Base-by-base conservation (phyloP, 2,329 filamentous ascomycete species). In the Delphinella strobiligena region DNA sequence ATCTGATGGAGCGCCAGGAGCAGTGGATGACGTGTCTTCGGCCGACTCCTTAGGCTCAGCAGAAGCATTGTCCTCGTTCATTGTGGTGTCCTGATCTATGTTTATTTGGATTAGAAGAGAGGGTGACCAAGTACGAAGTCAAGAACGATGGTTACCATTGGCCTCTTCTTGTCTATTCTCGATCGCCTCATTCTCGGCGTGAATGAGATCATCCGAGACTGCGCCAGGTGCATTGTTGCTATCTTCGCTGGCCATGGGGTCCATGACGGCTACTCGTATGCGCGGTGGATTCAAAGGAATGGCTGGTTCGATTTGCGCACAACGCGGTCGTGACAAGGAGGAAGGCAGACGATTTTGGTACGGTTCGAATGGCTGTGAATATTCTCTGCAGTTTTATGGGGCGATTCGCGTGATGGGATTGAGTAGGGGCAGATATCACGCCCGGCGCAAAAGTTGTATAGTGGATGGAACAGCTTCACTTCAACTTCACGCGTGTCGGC, bases 191-290 rank as follows among this genome's bases (percentile, higher is more conserved):
- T 59, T 58, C 42, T 61, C 58, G 5, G 46, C 49, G 22, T 51
- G 47, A 12, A 59, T 60, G 48, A 60, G 38, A 33, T 56, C 51
- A 35, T 60, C 57, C 3, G 56, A 58, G 11, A 51, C 51, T 38
- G 58, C 49, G 17, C 46, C 55, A 18, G 53, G 54, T 34, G 53
- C 55, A 38, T 52, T 43, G 19, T 19, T 31, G 4, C 39, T 39
- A n/a, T 47, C 45, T 37, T 47, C 45, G 30, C 40, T 43, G n/a
- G 45, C 40, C 24, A 46, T 36, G 11, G 39, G 19, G 31, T 45
- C 45, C 45, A 47, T 47, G 32, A 18, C 27, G 15, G 19, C 11
- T 19, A n/a, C n/a, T n/a, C n/a, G n/a, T n/a, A n/a, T n/a, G n/a
- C n/a, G n/a, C n/a, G n/a, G n/a, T n/a, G n/a, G n/a, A n/a, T n/a